phyloP scores from a whole-genome alignment of 495 filamentous ascomycete genomes.

The Aspergillus affinis region DNA sequence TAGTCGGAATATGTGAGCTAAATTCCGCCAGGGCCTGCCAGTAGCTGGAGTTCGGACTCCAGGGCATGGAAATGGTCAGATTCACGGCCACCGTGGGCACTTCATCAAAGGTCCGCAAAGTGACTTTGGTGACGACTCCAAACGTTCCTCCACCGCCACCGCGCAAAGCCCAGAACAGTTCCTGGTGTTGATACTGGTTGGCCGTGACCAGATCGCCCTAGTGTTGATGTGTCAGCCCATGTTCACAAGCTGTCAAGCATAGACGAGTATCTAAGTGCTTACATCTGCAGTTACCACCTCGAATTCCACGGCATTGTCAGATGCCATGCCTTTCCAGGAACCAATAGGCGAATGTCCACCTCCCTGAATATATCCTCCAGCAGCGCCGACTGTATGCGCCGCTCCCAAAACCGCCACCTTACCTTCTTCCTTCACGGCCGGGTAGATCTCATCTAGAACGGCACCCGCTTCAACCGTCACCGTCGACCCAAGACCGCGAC shows the following conservation, averaged over 20 bases:
- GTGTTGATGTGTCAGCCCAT: background rate
- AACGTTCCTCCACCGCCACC: constrained; percentile 40
- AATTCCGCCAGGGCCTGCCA: constrained; percentile 21
- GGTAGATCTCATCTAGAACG: constrained; percentile 36
- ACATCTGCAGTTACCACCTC: constrained; percentile 45
- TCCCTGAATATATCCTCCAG: constrained; percentile 19
- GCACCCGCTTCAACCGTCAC: constrained; percentile 4
- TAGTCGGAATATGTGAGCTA: background rate
- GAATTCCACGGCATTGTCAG: constrained; percentile 17
- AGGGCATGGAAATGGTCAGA: constrained; percentile 22
- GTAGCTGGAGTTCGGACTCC: constrained; percentile 8
- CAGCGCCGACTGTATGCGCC: constrained; percentile 16
- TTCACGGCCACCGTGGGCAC: constrained; percentile 31
- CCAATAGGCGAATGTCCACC: constrained; percentile 8
- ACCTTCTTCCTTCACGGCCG: background rate
- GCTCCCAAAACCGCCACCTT: constrained; percentile 5
- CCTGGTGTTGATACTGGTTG: constrained; percentile 45
- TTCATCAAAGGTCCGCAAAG: background rate
- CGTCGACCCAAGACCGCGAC: constrained; percentile 7
- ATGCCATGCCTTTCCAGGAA: constrained; percentile 12
- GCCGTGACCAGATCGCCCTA: constrained; percentile 44
- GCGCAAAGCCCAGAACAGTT: constrained; percentile 52
- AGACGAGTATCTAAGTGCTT: background rate
- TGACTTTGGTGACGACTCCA: constrained; percentile 30
- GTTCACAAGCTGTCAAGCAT: background rate